Percentiles rank a stretch among this genome's conserved stretches.
These are phyloP conservation scores for Zygosaccharomyces kombuchaensis DNA, from an alignment of 805 yeast species.

Conservation along the genomic window DNA sequence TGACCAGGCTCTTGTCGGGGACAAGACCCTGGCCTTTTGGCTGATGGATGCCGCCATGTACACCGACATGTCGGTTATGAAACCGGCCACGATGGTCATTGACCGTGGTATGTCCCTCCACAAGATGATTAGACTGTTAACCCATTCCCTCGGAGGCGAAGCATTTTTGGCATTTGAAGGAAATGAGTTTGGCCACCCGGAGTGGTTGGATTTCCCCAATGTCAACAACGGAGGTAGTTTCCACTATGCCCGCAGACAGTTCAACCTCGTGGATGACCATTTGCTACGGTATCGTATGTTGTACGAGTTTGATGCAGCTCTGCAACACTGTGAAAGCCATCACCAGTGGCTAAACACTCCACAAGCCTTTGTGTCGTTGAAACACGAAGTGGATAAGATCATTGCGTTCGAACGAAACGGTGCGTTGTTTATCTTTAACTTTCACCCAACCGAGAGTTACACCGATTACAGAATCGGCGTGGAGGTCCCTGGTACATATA, in stretches of 20 bases:
- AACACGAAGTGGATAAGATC: conserved; percentile 85
- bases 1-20: conserved; percentile 97
- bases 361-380: conserved; percentile 80
- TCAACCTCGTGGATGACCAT: conserved; percentile 77
- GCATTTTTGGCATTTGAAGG: conserved; percentile 96
- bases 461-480: conserved; percentile 90
- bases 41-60: conserved; percentile 98
- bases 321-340: conserved; percentile 70
- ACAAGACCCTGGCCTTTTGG: conserved; percentile 95
- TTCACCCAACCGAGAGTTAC: conserved; percentile 80
- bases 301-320: conserved; percentile 76
- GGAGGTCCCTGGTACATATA: conserved; percentile 70
- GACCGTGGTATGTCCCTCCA: conserved; percentile 91
- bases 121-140: conserved; percentile 81
- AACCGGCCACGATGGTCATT: conserved; percentile 69
- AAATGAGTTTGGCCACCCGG: conserved; percentile 98
- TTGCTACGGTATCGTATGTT: conserved; percentile 73
- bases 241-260: conserved; percentile 93
- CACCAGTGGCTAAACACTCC: conserved; percentile 70
- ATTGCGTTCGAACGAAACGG: conserved; percentile 86
- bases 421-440: conserved; percentile 79
- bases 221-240: conserved; percentile 81
- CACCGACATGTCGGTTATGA: conserved; percentile 80
- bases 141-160: conserved; percentile 94
- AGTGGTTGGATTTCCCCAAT: conserved; percentile 97